Evolutionary conservation across 805 yeast genomes (phyloP).

Genomic region (Metschnikowia gelsemii): DNA sequence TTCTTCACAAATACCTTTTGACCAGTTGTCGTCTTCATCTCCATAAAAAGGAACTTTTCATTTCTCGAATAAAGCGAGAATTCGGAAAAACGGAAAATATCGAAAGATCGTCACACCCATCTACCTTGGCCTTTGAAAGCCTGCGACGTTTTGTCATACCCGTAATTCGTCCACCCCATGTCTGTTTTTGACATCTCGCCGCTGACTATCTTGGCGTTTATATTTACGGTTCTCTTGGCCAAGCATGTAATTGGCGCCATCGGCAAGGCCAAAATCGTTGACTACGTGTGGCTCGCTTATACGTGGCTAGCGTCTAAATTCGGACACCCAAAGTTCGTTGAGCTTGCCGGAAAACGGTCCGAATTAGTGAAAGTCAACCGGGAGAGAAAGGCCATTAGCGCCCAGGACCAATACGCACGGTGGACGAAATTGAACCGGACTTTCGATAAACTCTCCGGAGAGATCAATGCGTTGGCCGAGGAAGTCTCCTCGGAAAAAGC

Average conservation of each 20-base stretch:
- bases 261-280: conserved; percentile 36
- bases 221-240: conserved; percentile 21
- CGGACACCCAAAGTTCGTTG: conserved; percentile 32
- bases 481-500: conserved; percentile 38
- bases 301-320: conserved; percentile 30
- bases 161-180: conserved; percentile 3
- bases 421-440: conserved; percentile 92
- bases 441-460: conserved; percentile 54
- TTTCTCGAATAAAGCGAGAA: no score
- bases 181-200: conserved; percentile 32
- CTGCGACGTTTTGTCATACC: no score
- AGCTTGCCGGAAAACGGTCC: conserved; percentile 29
- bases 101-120: no score
- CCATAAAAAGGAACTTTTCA: no score
- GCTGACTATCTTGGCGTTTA: conserved; percentile 37
- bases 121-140: no score
- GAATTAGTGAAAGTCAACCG: conserved; percentile 49
- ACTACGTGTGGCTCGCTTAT: conserved; percentile 40
- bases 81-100: no score
- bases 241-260: conserved; percentile 33
- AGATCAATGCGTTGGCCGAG: conserved; percentile 46
- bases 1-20: no score
- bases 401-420: conserved; percentile 92
- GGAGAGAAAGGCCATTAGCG: conserved; percentile 62
- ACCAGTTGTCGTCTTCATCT: no score